A percentile compares a stretch with the other conserved stretches of the same genome.
Conservation (phyloP, 129 eudicot genomes). For the Cynara cardunculus region DNA sequence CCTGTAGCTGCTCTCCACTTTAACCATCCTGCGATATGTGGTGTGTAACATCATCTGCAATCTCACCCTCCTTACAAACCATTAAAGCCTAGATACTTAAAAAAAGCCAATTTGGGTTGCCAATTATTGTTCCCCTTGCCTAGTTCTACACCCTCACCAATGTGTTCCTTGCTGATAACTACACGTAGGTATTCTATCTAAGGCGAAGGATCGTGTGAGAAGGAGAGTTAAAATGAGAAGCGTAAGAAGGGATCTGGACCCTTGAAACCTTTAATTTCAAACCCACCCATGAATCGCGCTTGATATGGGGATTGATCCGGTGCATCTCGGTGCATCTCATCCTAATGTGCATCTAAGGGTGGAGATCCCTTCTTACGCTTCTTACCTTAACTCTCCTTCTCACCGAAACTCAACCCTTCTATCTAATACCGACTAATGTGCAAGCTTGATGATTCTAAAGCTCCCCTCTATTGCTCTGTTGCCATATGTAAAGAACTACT, state of each 20-base stretch:
- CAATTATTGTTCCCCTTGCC: neutral
- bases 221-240: too few relatives aligned
- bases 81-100: neutral
- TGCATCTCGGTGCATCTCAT: too few relatives aligned
- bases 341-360: too few relatives aligned
- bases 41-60: neutral
- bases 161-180: neutral
- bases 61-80: neutral
- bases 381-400: too few relatives aligned
- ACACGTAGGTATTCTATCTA: neutral
- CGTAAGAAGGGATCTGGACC: too few relatives aligned
- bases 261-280: too few relatives aligned
- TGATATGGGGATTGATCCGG: too few relatives aligned
- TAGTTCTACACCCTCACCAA: neutral
- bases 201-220: too few relatives aligned
- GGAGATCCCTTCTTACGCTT: too few relatives aligned
- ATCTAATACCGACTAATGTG: neutral
- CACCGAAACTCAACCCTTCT: too few relatives aligned
- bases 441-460: neutral
- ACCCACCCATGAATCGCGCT: too few relatives aligned
- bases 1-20: neutral
- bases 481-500: neutral
- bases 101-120: neutral
- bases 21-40: neutral
- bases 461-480: neutral